Base-by-base conservation (phyloP, 768 basidiomycete genomes). In the Tylopilus rubrobrunneus region DNA sequence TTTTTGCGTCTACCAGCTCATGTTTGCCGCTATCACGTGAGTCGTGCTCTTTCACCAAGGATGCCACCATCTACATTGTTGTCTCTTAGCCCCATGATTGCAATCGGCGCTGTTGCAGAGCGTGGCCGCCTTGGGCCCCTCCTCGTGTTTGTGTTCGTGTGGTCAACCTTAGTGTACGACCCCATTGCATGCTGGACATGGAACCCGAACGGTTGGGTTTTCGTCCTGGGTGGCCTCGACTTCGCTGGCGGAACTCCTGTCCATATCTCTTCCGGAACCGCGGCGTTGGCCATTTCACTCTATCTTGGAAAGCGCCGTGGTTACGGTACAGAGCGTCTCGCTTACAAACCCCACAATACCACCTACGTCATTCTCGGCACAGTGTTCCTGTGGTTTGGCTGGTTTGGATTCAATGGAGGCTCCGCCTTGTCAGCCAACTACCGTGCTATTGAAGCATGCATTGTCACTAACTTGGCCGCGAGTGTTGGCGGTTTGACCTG, bases 101-200 rank as follows among this genome's bases (percentile, higher is more conserved):
- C 93, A 33, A 78, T 95, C 50, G 96, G 96, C 54, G 96, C 93
- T 25, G 84, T 95, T 51, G 93, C 93, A 9, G 96, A 98, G 64
- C 89, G 93, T 45, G 83, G 82, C 12, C 84, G 89, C 4, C 79
- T 97, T 14, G 87, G 92, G 1, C 96, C 96, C 1, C 73, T 89
- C 37, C 80, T 96, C 57, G 82, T 94, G 51, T 98, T 98, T 72
- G 82, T 93, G 60, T 98, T 98, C 64, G 65, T 83, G 48, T 98
- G 96, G 96, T 77, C 83, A 11, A 90, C 89, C 5, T 63, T 93
- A 53, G 92, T 94, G 15, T 98, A 98, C 71, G 88, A 96, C 64
- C 93, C 94, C 2, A 85, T 98, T 52, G 96, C 92, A 0, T 92
- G 90, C 73, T 97, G 95, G 94, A 90, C 93, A 5, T 98, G 96